Evolutionary conservation across 768 basidiomycete species (phyloP), one percentile per base, ranked within the genome.

Genomic region (Mycena amicta): DNA sequence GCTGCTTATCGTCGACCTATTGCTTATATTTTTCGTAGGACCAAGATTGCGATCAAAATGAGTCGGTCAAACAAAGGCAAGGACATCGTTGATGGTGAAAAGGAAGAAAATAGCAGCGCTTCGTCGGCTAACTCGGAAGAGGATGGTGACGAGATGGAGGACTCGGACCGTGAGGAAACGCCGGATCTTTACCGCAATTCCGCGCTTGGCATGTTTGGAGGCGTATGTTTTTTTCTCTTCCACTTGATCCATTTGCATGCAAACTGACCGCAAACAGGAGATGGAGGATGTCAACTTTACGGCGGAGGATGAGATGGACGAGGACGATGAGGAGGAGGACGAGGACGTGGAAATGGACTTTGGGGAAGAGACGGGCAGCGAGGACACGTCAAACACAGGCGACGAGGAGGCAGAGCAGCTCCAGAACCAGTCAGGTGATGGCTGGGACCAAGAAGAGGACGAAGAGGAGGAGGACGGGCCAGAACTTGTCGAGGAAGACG

Each of bases 21-120:
- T 45, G 33, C 61, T 64, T 55, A 64, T 56, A 53, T 49, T 46
- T 61, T 60, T 56, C 55, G 20, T 60, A 96, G 94, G 51, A 92
- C 97, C 18, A 97, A 96, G 71, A 82, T 95, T 53, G 95, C 96
- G n/a, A 98, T 97, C 74, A 98, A 96, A 74, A 95, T 98, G 92
- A 96, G 93, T 50, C 85, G 89, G 40, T 80, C 87, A 8, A 83
- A 87, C 15, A 82, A 82, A 47, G 91, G 87, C 72, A 74, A 66
- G 41, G 90, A 90, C 67, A 88, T 86, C 23, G 69, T 70, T 23
- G 64, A 73, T 12, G 86, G 85, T 26, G 80, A 81, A 23, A 70
- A 72, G 50, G 74, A 82, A 64, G 75, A 74, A 26, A 77, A 77
- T 29, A 81, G 71, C 52, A 83, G 79, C 11, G n/a, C n/a, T n/a